These are phyloP conservation scores for Sphaerobolus stellatus DNA, from an alignment of 1,284 basidiomycete species.

Conservation along the genomic window DNA sequence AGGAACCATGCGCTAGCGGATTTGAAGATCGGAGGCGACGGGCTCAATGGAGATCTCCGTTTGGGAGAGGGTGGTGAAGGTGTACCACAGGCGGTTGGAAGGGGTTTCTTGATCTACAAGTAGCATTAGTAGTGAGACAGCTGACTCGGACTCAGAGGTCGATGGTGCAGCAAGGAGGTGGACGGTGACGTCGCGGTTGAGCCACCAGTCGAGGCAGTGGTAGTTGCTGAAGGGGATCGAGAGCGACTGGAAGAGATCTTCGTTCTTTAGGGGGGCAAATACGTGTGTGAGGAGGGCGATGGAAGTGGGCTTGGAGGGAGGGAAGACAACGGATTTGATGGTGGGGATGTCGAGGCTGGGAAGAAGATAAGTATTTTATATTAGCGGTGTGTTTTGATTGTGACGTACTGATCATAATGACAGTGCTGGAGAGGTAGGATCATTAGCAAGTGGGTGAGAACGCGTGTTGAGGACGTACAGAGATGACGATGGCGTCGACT, in stretches of 20 bases:
- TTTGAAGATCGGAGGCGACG: too few relatives aligned
- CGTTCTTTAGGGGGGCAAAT: constrained; percentile 65
- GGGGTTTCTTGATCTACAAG: too few relatives aligned
- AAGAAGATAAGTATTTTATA: background rate
- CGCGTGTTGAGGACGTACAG: constrained; percentile 35
- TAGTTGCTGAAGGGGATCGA: constrained; percentile 43
- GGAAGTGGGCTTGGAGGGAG: constrained; percentile 5
- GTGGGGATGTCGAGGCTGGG: too few relatives aligned
- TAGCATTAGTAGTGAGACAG: too few relatives aligned
- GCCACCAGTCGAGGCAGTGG: constrained; percentile 76
- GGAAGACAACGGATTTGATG: constrained; percentile 40
- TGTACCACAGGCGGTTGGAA: too few relatives aligned
- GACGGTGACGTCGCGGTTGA: constrained; percentile 43
- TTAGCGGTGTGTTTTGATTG: background rate
- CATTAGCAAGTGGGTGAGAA: background rate
- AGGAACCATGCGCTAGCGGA: too few relatives aligned
- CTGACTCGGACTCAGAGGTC: background rate
- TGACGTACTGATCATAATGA: constrained; percentile 65
- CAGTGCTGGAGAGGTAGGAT: constrained; percentile 48
- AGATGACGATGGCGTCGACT: constrained; percentile 64
- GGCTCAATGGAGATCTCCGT: too few relatives aligned
- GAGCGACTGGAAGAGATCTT: constrained; percentile 41
- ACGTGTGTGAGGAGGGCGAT: constrained; percentile 42
- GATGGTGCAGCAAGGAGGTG: constrained; percentile 25
- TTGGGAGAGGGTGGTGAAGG: too few relatives aligned